phyloP scores from a whole-genome alignment of 306 rosid genomes.

The Dicorynia guianensis region DNA sequence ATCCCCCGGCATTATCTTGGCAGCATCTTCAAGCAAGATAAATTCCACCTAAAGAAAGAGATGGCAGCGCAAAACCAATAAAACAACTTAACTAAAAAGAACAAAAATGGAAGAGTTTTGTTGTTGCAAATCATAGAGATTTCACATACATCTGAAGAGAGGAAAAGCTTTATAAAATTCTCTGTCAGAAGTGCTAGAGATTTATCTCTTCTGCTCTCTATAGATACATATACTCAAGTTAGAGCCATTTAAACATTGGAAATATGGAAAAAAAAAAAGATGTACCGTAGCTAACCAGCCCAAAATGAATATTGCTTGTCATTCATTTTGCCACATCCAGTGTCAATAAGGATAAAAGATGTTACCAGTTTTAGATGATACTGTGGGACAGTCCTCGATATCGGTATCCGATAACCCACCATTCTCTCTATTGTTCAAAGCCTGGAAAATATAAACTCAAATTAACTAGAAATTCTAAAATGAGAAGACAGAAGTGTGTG shows the following conservation, averaged over 20 bases:
- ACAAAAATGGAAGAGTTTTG: background rate
- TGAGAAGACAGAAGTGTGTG: background rate
- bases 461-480: background rate
- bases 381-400: slow-evolving; percentile 39
- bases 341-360: slow-evolving; percentile 16
- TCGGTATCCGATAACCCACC: slow-evolving; percentile 31
- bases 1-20: slow-evolving; percentile 57
- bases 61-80: slow-evolving; percentile 9
- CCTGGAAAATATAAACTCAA: slow-evolving; percentile 40
- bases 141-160: slow-evolving; percentile 56
- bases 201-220: slow-evolving; percentile 62
- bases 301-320: background rate
- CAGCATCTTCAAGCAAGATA: slow-evolving; percentile 66
- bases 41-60: slow-evolving; percentile 46
- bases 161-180: slow-evolving; percentile 67
- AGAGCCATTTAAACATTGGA: background rate
- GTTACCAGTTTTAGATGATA: slow-evolving; percentile 43
- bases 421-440: slow-evolving; percentile 44
- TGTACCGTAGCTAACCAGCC: background rate
- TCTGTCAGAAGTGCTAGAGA: slow-evolving; percentile 61
- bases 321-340: background rate
- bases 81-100: background rate
- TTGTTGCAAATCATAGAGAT: background rate
- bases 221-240: slow-evolving; percentile 10
- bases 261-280: background rate